Percentiles rank a stretch among this genome's conserved stretches.
Conservation (phyloP, 2,329 filamentous ascomycete genomes). For the Sclerotinia glacialis region DNA sequence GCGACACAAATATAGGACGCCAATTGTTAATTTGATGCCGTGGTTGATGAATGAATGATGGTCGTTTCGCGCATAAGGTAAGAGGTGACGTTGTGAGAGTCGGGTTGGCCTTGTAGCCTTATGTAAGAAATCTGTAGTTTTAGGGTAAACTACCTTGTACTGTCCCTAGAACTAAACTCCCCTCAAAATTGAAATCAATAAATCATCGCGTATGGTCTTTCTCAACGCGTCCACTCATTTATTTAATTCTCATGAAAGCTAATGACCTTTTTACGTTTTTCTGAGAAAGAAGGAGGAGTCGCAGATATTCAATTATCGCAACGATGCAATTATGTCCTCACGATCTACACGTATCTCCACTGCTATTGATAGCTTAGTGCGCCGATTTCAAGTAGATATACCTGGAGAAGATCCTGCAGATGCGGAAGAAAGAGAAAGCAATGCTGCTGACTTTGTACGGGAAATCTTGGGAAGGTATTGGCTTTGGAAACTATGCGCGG, state of each 20-base stretch:
- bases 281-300: not conserved
- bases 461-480: conserved; percentile 44
- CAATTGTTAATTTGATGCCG: conserved; percentile 22
- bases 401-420: conserved; percentile 64
- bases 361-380: conserved; percentile 75
- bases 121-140: conserved; percentile 20
- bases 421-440: conserved; percentile 66
- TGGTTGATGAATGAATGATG: conserved; percentile 30
- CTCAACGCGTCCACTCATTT: conserved; percentile 21
- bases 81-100: conserved; percentile 26
- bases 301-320: conserved; percentile 25
- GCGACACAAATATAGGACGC: conserved; percentile 32
- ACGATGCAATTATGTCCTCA: conserved; percentile 40
- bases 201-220: conserved; percentile 18
- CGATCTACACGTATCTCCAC: conserved; percentile 65
- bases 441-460: conserved; percentile 52
- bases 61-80: conserved; percentile 22
- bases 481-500: not conserved
- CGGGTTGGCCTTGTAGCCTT: conserved; percentile 18
- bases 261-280: not conserved
- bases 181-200: conserved; percentile 16
- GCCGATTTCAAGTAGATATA: conserved; percentile 66
- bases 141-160: conserved; percentile 8
- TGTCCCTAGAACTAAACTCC: not conserved
- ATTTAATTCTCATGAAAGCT: conserved; percentile 12